Evolutionary conservation across 192 early-diverging fungal genomes (phyloP), one percentile per base, ranked within the genome.

Genomic region (Backusella australiensis): DNA sequence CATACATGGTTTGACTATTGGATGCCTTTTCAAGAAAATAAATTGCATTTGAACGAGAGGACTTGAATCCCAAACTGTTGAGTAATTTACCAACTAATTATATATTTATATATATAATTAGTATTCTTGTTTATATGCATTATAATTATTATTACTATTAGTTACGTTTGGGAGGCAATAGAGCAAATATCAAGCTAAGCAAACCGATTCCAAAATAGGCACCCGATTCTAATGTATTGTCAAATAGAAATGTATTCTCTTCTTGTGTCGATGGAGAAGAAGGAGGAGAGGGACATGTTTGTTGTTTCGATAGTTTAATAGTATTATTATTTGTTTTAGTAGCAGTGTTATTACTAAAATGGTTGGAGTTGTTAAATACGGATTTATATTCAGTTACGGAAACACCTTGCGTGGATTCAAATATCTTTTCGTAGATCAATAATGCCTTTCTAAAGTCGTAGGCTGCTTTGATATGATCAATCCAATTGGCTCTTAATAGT

Each of bases 401-500:
- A 52, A 68, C 63, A 29, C 77, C 77, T 3, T 72, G 73, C 5
- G 66, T 68, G 3, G 29, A 52, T 67, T 78, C 72, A 74, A 82
- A 82, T 38, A 79, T 34, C 1, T 71, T 68, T 66, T 82, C 81
- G 29, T 79, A 82, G n/a, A 73, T 82, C 36, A 76, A 76, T 52
- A 79, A 79, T 6, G 81, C 72, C 44, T 78, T 82, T 17, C 81
- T 75, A 35, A 82, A 63, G 23, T 82, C 78, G 38, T 82, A 82
- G 3, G 81, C 77, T 3, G 75, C 75, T 29, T 71, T 72, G 23
- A 82, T 77, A 26, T 82, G 78, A 32, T 79, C 78, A 44, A 79
- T 69, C 81, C 81, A 82, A 41, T 65, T 76, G 19, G 78, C 77
- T 17, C 63, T 36, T 23, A 82, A 66, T 19, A 82, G 76, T 63